Evolutionary conservation across 208 protist genomes (phyloP).

Genomic region (Crithidia mellificae): DNA sequence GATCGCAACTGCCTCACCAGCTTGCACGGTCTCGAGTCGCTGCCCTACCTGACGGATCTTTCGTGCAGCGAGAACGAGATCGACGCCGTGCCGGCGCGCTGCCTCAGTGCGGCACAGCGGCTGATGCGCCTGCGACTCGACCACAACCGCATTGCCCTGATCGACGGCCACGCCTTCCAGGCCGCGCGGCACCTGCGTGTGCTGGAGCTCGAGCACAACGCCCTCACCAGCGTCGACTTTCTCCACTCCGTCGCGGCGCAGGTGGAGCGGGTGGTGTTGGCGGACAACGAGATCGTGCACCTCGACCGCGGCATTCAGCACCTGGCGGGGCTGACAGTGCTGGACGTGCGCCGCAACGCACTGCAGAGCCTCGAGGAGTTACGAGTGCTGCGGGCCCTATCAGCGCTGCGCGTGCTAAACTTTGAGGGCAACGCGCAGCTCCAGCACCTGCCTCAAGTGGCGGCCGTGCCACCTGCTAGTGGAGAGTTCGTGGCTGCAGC

Average conservation of each 20-base stretch:
- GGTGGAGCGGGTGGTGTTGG: constrained; percentile 61
- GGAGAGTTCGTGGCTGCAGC: not conserved
- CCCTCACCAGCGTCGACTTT: constrained; percentile 45
- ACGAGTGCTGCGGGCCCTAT: constrained; percentile 15
- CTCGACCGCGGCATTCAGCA: constrained; percentile 45
- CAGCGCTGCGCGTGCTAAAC: constrained; percentile 37
- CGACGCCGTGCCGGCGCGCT: constrained; percentile 24
- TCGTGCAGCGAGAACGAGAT: constrained; percentile 51
- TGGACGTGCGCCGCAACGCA: constrained; percentile 22
- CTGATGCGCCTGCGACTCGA: constrained; percentile 53
- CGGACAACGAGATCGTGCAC: constrained; percentile 47
- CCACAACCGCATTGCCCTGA: constrained; percentile 39
- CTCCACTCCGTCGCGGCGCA: constrained; percentile 45
- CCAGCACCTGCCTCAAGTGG: not conserved
- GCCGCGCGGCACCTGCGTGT: constrained; percentile 42
- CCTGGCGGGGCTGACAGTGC: constrained; percentile 31
- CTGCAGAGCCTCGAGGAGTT: constrained; percentile 23
- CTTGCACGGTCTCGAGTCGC: constrained; percentile 49
- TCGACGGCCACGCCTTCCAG: constrained; percentile 49
- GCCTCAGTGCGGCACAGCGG: constrained; percentile 20
- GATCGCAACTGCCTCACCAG: constrained; percentile 59
- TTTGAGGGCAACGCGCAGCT: constrained; percentile 44
- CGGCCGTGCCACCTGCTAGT: no score
- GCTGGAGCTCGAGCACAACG: constrained; percentile 69
- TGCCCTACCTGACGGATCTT: constrained; percentile 71